Conservation (phyloP, 768 basidiomycete species). For the Neoboletus magnificus region DNA sequence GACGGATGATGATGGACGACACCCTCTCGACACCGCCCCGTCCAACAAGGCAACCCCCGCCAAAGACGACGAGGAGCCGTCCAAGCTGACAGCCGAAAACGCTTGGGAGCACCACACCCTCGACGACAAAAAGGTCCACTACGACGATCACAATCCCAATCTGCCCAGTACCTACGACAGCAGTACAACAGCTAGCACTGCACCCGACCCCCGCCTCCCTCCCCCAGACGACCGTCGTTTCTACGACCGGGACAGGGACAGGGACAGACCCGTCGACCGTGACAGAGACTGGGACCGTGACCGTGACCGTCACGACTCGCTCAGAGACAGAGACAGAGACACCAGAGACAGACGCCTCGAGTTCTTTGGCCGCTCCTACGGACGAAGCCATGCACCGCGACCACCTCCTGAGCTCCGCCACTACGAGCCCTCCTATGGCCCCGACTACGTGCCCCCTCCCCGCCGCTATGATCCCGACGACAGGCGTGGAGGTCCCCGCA, state of each 20-base stretch:
- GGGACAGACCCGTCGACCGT: constrained; percentile 32
- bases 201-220: constrained; percentile 14
- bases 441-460: constrained; percentile 31
- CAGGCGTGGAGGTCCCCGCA: constrained; percentile 23
- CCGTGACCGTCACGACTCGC: constrained; percentile 30
- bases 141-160: constrained; percentile 24
- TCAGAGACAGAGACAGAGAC: constrained; percentile 31
- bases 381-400: constrained; percentile 37
- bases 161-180: constrained; percentile 10
- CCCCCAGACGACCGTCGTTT: constrained; percentile 29
- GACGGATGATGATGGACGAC: constrained; percentile 30
- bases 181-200: not conserved
- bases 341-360: constrained; percentile 37
- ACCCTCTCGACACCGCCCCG: constrained; percentile 19
- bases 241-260: constrained; percentile 34
- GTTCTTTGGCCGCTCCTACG: constrained; percentile 38
- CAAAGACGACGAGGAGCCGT: constrained; percentile 31
- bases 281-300: constrained; percentile 34
- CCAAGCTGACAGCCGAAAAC: constrained; percentile 20
- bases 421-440: constrained; percentile 43
- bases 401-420: constrained; percentile 47
- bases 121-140: constrained; percentile 31
- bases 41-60: constrained; percentile 21
- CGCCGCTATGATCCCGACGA: constrained; percentile 35
- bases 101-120: constrained; percentile 28